Evolutionary conservation across 495 filamentous ascomycete genomes (phyloP), one percentile per base, ranked within the genome.

Genomic region (Daldinia concentrica): DNA sequence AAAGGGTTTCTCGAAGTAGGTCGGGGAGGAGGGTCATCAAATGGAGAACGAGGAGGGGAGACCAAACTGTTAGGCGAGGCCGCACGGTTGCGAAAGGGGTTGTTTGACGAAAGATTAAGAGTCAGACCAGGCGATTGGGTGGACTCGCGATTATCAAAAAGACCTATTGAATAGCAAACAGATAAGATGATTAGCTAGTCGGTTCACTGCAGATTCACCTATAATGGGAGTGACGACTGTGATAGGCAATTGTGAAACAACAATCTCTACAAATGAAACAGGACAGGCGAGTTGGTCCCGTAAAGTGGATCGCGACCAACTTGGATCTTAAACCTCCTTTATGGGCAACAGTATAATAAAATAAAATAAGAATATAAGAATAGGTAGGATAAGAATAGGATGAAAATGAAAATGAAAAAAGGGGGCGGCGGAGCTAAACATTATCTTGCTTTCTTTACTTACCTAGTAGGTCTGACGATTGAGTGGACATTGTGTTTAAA

Each of bases 11-110:
- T 90, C 50, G 95, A 97, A 48, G 89, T 80, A 62, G 93, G 93
- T 75, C 93, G 86, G 74, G 91, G 84, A 76, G 78, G 86, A 78
- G 84, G 80, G 78, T 82, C 76, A 80, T 84, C 86, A 77, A 85
- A 82, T 72, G 86, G 84, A 69, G 81, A 84, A 75, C 77, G 81
- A 74, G 78, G 85, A 69, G 77, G 76, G 55, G 74, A 82, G 57
- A 65, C 79, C 57, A 75, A 48, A 62, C 56, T 79, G 63, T 79
- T 72, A 56, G 93, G 94, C 64, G 94, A 95, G 7, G 87, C 82
- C 51, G 92, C 90, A 72, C 92, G 91, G 80, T 97, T 97, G 83
- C 95, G 91, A 79, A 99, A 99, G n/a, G 95, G 95, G 76, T 99
- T 99, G 85, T 98, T 98, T 69, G 95, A 98, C 66, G 89, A 87